phyloP scores from a whole-genome alignment of 169 alveolate species.

The Plasmodium gaboni region DNA sequence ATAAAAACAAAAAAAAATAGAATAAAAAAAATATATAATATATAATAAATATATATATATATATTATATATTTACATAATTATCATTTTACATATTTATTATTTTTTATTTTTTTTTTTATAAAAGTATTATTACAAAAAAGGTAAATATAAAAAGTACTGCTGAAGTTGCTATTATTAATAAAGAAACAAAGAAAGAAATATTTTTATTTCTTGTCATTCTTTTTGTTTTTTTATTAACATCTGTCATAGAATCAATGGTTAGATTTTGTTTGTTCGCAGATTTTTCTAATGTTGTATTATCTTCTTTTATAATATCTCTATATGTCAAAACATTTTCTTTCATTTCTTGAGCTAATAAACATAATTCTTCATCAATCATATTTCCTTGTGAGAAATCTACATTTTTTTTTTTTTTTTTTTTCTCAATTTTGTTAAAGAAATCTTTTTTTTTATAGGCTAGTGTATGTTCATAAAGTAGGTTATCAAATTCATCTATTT shows the following conservation, averaged over 20 bases:
- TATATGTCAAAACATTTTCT: constrained; percentile 67
- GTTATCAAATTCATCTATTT: constrained; percentile 62
- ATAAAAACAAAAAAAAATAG: background rate
- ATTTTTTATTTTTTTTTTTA: background rate
- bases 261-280: constrained; percentile 18
- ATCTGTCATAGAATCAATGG: constrained; percentile 27
- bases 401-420: constrained; percentile 10
- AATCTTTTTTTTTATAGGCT: constrained; percentile 42
- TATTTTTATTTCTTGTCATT: constrained; percentile 26
- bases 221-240: constrained; percentile 41
- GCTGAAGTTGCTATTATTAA: constrained; percentile 38
- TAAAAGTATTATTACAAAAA: constrained; percentile 21
- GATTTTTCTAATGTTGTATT: constrained; percentile 36
- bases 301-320: constrained; percentile 37
- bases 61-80: background rate
- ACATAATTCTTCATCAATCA: constrained; percentile 68
- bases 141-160: constrained; percentile 53
- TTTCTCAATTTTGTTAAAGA: constrained; percentile 27
- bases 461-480: constrained; percentile 36
- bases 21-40: background rate
- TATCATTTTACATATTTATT: background rate
- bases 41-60: constrained; percentile 5
- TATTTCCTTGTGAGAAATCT: constrained; percentile 19
- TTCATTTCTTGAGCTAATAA: constrained; percentile 74
- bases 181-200: constrained; percentile 61